These are phyloP conservation scores for Solanum phureja DNA, from an alignment of 257 asterid species.

Conservation along the genomic window DNA sequence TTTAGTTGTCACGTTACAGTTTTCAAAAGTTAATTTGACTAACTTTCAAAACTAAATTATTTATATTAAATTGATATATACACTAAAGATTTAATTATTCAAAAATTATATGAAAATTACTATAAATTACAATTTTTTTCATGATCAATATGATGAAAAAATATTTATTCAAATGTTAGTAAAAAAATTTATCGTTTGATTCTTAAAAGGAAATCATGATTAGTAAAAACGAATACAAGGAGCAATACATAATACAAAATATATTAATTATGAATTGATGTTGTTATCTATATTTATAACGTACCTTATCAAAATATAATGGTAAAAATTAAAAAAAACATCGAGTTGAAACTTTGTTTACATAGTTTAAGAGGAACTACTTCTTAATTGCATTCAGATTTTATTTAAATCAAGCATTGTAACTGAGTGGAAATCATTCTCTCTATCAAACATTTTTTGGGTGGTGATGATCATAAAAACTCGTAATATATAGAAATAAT, in stretches of 20 bases:
- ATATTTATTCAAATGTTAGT: no score
- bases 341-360: not conserved
- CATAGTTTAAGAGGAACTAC: not conserved
- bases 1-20: no score
- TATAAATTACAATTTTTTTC: no score
- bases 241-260: not conserved
- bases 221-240: no score
- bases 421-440: not conserved
- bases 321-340: not conserved
- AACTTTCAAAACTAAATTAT: no score
- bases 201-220: no score
- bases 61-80: no score
- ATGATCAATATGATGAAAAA: no score
- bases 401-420: not conserved
- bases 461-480: not conserved
- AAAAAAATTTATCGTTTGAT: rapidly evolving
- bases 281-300: not conserved
- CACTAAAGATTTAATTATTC: no score
- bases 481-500: not conserved
- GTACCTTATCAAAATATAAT: not conserved
- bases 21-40: no score
- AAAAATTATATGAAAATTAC: no score
- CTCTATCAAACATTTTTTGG: not conserved
- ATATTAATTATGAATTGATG: not conserved
- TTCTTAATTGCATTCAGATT: not conserved